Base-by-base conservation (phyloP, 2,329 filamentous ascomycete genomes). In the Ascochyta lentis region DNA sequence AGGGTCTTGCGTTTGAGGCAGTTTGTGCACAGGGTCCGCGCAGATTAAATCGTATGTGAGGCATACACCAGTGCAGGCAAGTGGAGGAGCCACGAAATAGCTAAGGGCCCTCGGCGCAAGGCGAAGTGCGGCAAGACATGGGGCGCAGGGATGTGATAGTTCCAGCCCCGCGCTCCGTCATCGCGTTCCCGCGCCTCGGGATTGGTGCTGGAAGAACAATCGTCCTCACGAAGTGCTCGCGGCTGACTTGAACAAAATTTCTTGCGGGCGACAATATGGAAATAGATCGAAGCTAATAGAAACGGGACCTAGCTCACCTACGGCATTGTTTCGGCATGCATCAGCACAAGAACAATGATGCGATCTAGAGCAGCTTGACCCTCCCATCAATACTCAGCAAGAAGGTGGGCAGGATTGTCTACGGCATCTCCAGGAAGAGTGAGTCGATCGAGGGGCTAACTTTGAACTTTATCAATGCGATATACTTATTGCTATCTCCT, bases 31-130 rank as follows among this genome's bases (percentile, higher is more conserved):
- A 72, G 41, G 69, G 64, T 49, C 64, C 69, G 63, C 65, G 52
- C 12, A 72, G 45, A 10, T 61, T 64, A 42, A 70, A 73, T 46
- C 58, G 66, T 43, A 73, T 65, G 15, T 50, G 51, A 66, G 68
- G 67, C 70, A 74, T 73, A 46, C 56, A 71, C 41, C 31, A 38
- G 31, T 29, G 42, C 42, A 22, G 47, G 50, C 47, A 45, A 42
- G 53, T 43, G 24, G 53, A 50, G 46, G 47, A 50, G 35, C 52
- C 24, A 19, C 31, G 16, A 39, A 51, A 51, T 43, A 29, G 27
- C 29, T 31, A 42, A 48, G 33, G 26, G 26, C 44, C 26, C 47
- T 29, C 53, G 31, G 23, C 42, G 38, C 53, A 47, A 48, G 53
- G 53, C 42, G 47, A 51, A 40, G 47, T 47, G 47, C 53, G 53